These are phyloP conservation scores for Metschnikowia chrysomelidarum DNA, from an alignment of 805 yeast species.

Conservation along the genomic window DNA sequence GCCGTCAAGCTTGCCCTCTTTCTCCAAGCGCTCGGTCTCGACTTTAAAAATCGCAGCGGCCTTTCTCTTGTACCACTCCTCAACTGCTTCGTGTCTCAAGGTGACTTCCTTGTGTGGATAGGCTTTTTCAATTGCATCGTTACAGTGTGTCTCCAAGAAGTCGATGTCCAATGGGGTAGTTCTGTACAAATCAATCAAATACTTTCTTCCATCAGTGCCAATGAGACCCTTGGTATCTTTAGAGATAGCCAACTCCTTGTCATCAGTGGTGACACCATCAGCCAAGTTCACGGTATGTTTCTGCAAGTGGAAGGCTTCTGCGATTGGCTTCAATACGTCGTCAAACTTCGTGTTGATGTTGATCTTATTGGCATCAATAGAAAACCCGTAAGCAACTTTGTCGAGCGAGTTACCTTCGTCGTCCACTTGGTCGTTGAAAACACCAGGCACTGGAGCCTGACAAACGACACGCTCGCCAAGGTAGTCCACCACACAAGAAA, in stretches of 20 bases:
- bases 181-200: slow-evolving; percentile 80
- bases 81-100: slow-evolving; percentile 84
- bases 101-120: slow-evolving; percentile 84
- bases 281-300: slow-evolving; percentile 55
- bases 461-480: slow-evolving; percentile 86
- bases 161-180: slow-evolving; percentile 81
- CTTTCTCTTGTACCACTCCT: slow-evolving; percentile 81
- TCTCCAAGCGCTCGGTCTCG: slow-evolving; percentile 47
- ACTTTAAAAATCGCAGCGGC: slow-evolving; percentile 51
- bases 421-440: slow-evolving; percentile 45
- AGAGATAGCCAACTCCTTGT: slow-evolving; percentile 59
- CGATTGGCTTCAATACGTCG: slow-evolving; percentile 54
- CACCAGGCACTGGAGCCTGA: slow-evolving; percentile 96
- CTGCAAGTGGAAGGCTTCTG: slow-evolving; percentile 77
- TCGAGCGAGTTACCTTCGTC: slow-evolving; percentile 17
- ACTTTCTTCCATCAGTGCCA: slow-evolving; percentile 83
- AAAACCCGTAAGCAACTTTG: slow-evolving; percentile 71
- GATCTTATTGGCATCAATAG: slow-evolving; percentile 55
- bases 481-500: slow-evolving; percentile 86
- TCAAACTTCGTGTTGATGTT: slow-evolving; percentile 53
- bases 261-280: slow-evolving; percentile 38
- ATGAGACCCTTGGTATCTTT: slow-evolving; percentile 79
- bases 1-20: slow-evolving; percentile 34
- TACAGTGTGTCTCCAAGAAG: slow-evolving; percentile 61
- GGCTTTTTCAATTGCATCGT: slow-evolving; percentile 36